Conservation (phyloP, 2,329 filamentous ascomycete genomes). For the Pyrenochaeta sp. region DNA sequence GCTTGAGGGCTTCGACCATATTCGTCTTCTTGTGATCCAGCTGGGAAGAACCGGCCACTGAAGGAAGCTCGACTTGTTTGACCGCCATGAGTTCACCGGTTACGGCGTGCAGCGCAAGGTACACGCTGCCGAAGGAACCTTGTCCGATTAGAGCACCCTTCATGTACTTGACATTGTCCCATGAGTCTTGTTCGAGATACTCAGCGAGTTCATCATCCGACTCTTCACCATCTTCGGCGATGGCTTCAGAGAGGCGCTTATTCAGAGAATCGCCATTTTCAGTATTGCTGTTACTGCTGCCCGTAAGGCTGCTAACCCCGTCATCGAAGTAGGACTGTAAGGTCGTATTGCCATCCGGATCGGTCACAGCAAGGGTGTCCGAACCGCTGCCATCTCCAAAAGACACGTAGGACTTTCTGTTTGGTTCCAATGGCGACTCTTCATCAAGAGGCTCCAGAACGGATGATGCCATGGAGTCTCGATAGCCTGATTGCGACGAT, state of each 20-base stretch:
- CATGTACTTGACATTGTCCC: conserved; percentile 99
- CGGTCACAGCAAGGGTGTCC: conserved; percentile 76
- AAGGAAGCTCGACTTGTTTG: conserved; percentile 94
- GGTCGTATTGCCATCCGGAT: conserved; percentile 73
- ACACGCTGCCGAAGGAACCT: conserved; percentile 95
- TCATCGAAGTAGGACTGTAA: conserved; percentile 88
- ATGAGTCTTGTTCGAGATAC: conserved; percentile 90
- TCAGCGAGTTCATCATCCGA: conserved; percentile 87
- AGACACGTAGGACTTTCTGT: conserved; percentile 95
- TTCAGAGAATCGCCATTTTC: conserved; percentile 74
- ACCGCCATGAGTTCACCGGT: conserved; percentile 98
- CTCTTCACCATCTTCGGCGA: conserved; percentile 91
- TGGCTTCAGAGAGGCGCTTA: conserved; percentile 81
- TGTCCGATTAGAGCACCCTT: conserved; percentile 97
- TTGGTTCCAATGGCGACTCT: conserved; percentile 84
- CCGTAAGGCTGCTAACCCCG: conserved; percentile 74
- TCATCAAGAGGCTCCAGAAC: conserved; percentile 90
- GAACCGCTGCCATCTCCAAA: conserved; percentile 74
- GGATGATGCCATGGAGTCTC: conserved; percentile 88
- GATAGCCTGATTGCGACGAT: conserved; percentile 70
- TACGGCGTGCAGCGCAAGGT: conserved; percentile 91
- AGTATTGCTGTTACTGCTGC: conserved; percentile 67
- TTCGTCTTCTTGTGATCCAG: conserved; percentile 89
- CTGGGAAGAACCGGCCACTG: conserved; percentile 74
- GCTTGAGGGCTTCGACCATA: conserved; percentile 97